phyloP scores from a whole-genome alignment of 2,329 filamentous ascomycete species.

The Coleophoma eucalyptorum region DNA sequence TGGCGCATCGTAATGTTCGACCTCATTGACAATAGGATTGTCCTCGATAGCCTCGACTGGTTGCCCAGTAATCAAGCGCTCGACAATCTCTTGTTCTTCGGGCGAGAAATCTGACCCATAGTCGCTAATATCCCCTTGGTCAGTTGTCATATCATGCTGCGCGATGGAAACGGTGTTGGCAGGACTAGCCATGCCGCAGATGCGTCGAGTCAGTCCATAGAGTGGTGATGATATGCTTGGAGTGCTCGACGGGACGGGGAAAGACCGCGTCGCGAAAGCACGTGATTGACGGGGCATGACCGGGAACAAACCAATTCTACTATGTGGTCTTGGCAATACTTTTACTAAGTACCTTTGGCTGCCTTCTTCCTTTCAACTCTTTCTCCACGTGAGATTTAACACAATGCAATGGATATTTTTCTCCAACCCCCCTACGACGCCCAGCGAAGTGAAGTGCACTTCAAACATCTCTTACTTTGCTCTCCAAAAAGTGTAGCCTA shows the following conservation, averaged over 20 bases:
- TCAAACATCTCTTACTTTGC: too few species aligned
- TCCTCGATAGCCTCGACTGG: constrained; percentile 27
- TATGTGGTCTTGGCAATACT: too few species aligned
- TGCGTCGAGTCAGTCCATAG: constrained; percentile 9
- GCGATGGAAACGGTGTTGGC: constrained; percentile 3
- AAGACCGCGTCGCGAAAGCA: neutral
- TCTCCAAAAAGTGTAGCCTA: too few species aligned
- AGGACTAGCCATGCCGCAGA: constrained; percentile 19
- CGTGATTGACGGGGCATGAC: neutral
- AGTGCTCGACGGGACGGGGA: neutral
- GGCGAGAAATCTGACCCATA: constrained; percentile 61
- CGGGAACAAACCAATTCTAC: too few species aligned
- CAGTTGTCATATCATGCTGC: neutral
- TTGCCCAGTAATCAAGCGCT: constrained; percentile 41
- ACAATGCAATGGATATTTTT: too few species aligned
- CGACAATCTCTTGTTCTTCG: constrained; percentile 50
- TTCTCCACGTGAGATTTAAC: too few species aligned
- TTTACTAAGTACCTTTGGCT: too few species aligned
- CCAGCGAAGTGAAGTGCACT: too few species aligned
- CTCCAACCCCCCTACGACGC: too few species aligned
- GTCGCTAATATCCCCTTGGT: constrained; percentile 39
- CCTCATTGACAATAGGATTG: constrained; percentile 19
- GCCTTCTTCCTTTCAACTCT: too few species aligned
- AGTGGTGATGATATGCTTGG: neutral
- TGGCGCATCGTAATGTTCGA: constrained; percentile 28